phyloP scores from a whole-genome alignment of 2,329 filamentous ascomycete species.

The Diaporthe sp. region DNA sequence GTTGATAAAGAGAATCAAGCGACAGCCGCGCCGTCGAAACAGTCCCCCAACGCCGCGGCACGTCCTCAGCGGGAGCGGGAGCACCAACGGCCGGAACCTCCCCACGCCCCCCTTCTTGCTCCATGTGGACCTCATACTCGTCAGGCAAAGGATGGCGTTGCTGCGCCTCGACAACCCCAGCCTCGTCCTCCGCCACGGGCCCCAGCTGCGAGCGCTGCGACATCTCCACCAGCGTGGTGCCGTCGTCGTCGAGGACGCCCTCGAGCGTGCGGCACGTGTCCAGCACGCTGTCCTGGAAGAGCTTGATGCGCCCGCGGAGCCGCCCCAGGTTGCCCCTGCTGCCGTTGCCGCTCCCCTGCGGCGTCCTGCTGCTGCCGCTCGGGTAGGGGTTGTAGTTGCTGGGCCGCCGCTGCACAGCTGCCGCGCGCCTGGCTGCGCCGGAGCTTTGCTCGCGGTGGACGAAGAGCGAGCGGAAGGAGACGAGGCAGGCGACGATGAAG shows the following conservation, averaged over 20 bases:
- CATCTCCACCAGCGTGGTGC: constrained; percentile 35
- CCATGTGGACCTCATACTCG: background rate
- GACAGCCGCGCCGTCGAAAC: constrained; percentile 18
- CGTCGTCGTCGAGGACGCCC: constrained; percentile 37
- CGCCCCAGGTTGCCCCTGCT: constrained; percentile 21
- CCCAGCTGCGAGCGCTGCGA: constrained; percentile 8
- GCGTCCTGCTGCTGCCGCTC: constrained; percentile 18
- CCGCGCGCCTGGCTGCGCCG: constrained; percentile 31
- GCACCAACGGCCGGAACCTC: background rate
- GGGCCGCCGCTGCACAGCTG: constrained; percentile 16
- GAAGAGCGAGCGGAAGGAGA: constrained; percentile 41
- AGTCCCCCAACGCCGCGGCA: constrained; percentile 16
- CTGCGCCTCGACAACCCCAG: background rate
- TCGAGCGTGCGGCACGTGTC: constrained; percentile 39
- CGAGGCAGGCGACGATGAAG: constrained; percentile 39
- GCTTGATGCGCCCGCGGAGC: constrained; percentile 31
- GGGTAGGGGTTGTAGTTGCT: constrained; percentile 31
- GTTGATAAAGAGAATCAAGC: constrained; percentile 27
- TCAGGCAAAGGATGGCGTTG: background rate
- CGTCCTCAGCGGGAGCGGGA: background rate
- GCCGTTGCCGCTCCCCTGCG: constrained; percentile 26
- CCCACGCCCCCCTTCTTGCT: background rate
- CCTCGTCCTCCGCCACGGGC: background rate
- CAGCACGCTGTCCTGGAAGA: constrained; percentile 38
- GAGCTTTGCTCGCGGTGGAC: constrained; percentile 34